Percentiles rank a stretch among this genome's conserved stretches.
Conservation (phyloP, 805 yeast species). For the Nakazawaea ishiwadae region DNA sequence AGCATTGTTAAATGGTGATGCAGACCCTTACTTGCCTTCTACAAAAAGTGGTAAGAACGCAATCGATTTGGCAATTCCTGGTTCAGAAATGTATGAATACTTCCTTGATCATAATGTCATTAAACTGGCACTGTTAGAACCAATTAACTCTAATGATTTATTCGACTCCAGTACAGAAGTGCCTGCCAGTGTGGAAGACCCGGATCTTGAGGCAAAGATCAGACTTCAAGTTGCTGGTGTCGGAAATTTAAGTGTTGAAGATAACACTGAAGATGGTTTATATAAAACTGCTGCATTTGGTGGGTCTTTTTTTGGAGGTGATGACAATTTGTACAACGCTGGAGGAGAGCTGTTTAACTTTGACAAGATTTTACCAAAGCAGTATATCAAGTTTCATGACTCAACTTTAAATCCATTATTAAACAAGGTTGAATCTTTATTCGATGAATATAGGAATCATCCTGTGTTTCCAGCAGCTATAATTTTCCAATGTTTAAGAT, state of each 20-base stretch:
- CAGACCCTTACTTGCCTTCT: constrained; percentile 46
- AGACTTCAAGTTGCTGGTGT: constrained; percentile 36
- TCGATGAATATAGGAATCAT: constrained; percentile 41
- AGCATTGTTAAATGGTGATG: constrained; percentile 55
- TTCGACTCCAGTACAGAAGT: constrained; percentile 13
- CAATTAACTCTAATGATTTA: constrained; percentile 2
- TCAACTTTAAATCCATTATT: constrained; percentile 45
- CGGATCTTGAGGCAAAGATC: constrained; percentile 29
- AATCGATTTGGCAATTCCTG: constrained; percentile 51
- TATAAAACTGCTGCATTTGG: constrained; percentile 24
- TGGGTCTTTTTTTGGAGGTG: constrained; percentile 28
- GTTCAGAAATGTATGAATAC: constrained; percentile 52
- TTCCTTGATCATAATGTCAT: constrained; percentile 48
- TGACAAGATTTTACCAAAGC: constrained; percentile 48
- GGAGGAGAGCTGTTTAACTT: constrained; percentile 45
- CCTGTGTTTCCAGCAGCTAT: constrained; percentile 64
- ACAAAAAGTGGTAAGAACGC: constrained; percentile 42
- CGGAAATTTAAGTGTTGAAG: constrained; percentile 17
- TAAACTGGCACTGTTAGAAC: constrained; percentile 15
- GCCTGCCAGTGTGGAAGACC: constrained; percentile 11
- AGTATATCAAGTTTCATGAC: constrained; percentile 59
- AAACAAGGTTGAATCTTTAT: constrained; percentile 41
- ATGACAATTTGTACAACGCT: constrained; percentile 18
- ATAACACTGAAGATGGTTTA: constrained; percentile 16
- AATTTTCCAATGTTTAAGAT: constrained; percentile 65